These are phyloP conservation scores for Phytophthora tentaculata DNA, from an alignment of 352 stramenopile species.

Conservation along the genomic window DNA sequence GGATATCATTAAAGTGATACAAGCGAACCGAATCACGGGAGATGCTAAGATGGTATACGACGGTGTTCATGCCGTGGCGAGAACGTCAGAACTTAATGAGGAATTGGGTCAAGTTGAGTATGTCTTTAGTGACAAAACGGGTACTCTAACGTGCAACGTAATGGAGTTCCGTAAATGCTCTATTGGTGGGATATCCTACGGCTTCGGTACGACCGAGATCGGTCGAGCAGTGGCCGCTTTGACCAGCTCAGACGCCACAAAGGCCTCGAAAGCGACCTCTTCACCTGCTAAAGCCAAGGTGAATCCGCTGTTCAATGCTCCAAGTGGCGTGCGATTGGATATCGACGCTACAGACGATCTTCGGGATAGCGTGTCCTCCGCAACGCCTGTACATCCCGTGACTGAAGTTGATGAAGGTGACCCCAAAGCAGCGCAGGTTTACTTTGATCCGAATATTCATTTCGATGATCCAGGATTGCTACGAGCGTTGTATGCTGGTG, in stretches of 20 bases:
- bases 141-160: constrained; percentile 98
- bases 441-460: constrained; percentile 55
- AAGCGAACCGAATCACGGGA: constrained; percentile 86
- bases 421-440: constrained; percentile 50
- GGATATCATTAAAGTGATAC: constrained; percentile 92
- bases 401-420: constrained; percentile 19
- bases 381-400: neutral
- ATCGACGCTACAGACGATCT: constrained; percentile 35
- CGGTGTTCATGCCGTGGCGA: constrained; percentile 73
- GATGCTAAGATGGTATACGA: constrained; percentile 88
- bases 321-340: constrained; percentile 23
- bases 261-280: neutral
- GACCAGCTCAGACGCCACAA: constrained; percentile 11
- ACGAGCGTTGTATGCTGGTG: constrained; percentile 43
- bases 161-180: constrained; percentile 97
- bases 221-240: constrained; percentile 91
- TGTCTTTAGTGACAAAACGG: constrained; percentile 99
- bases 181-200: constrained; percentile 86
- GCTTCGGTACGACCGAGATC: constrained; percentile 89
- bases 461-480: constrained; percentile 60
- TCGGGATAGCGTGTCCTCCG: constrained; percentile 8
- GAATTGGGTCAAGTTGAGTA: constrained; percentile 96
- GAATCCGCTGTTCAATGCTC: constrained; percentile 5
- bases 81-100: constrained; percentile 92
- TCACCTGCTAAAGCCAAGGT: constrained; percentile 26